Conservation (phyloP, 371 early-diverging fungal genomes). For the Mortierella sp. region DNA sequence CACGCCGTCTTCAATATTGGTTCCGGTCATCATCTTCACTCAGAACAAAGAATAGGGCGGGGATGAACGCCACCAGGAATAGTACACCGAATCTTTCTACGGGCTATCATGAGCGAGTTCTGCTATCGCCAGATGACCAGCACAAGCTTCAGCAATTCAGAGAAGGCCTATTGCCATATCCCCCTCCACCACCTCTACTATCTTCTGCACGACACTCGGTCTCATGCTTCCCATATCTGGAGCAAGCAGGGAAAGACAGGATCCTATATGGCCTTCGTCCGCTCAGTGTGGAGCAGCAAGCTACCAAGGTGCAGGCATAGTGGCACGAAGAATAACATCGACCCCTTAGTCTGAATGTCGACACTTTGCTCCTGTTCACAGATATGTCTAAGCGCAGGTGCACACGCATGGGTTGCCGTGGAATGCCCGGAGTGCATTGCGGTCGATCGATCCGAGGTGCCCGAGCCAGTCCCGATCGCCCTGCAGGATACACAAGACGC, state of each 20-base stretch:
- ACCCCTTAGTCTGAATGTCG: too few relatives aligned
- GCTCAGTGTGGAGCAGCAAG: too few relatives aligned
- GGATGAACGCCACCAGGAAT: neutral
- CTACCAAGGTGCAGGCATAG: too few relatives aligned
- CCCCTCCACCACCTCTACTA: constrained; percentile 19
- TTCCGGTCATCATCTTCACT: neutral
- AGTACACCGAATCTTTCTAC: neutral
- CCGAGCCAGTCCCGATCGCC: too few relatives aligned
- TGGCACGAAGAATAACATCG: too few relatives aligned
- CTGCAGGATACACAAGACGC: too few relatives aligned
- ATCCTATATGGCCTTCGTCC: neutral
- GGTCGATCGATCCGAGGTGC: too few relatives aligned
- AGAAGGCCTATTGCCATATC: constrained; percentile 25
- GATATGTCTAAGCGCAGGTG: too few relatives aligned
- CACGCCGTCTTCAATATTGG: constrained; percentile 3
- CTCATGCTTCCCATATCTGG: constrained; percentile 19
- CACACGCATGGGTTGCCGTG: too few relatives aligned
- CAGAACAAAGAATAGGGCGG: neutral
- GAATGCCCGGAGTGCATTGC: too few relatives aligned
- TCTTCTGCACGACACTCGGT: neutral
- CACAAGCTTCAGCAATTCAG: constrained; percentile 9
- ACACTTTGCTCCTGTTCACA: too few relatives aligned
- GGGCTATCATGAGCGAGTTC: neutral
- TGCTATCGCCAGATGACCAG: constrained; percentile 16
- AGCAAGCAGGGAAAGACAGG: constrained; percentile 17